Evolutionary conservation across 2,329 filamentous ascomycete species (phyloP), one percentile per base, ranked within the genome.

Genomic region (Aspergillus ruber): DNA sequence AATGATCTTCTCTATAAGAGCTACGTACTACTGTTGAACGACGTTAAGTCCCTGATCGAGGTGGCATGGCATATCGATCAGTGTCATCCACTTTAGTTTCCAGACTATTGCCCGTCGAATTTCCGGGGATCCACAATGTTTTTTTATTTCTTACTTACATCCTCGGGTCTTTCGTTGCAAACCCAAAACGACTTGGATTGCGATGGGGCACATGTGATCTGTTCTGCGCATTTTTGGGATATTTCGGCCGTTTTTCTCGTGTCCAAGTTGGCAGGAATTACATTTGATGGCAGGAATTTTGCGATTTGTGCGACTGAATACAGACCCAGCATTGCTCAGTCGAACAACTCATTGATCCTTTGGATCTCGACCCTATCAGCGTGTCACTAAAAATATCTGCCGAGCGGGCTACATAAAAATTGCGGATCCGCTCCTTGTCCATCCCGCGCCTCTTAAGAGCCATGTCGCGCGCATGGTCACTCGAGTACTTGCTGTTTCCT

Each of bases 131-230:
- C 41, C 46, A 40, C 42, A 45, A 6, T 21, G 8, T 18, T 5
- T 12, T 18, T 20, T 39, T n/a, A n/a, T n/a, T 21, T 12, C 10
- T 29, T 29, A 12, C 25, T 29, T 29, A 21, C 18, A 39, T 45
- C 35, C 35, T 45, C 43, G 43, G 21, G n/a, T 17, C 35, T 18
- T 39, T 15, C 33, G 20, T 27, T 27, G n/a, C 21, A 10, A n/a
- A 25, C 35, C 43, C 43, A 45, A 44, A 20, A 18, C 17, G 35
- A 36, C 18, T 27, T 25, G 42, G 32, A 33, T 20, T 23, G 15
- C 15, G 21, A 20, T 20, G 35, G n/a, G 23, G 33, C 43, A 48
- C 52, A 52, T 52, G 52, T 54, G 51, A 54, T 46, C 36, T n/a
- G 33, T 36, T 18, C 6, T 18, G 10, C 25, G 25, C 25, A 29